Conservation (phyloP, 352 stramenopile genomes). For the Globisporangium iwayamae region DNA sequence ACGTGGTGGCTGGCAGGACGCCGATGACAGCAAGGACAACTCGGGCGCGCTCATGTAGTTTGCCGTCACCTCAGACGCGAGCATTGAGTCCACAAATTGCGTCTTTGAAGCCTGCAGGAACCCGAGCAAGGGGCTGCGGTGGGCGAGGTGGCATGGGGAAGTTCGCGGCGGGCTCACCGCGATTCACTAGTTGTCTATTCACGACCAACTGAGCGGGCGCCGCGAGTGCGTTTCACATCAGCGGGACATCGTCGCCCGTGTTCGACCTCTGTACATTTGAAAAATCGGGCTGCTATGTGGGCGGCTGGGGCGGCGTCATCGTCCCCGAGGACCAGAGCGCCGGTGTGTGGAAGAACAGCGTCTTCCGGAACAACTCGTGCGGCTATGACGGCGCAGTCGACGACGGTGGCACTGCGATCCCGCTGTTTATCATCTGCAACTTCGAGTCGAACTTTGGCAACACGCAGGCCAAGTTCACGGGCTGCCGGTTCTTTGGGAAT, state of each 20-base stretch:
- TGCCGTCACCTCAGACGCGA: not conserved
- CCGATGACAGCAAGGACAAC: constrained; percentile 7
- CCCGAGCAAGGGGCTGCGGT: constrained; percentile 13
- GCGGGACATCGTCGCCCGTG: constrained; percentile 7
- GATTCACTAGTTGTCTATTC: constrained; percentile 17
- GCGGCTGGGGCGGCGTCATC: constrained; percentile 17
- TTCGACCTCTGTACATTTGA: constrained; percentile 23
- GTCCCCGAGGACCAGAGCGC: constrained; percentile 18
- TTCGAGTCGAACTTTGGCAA: constrained; percentile 23
- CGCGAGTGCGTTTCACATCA: constrained; percentile 17
- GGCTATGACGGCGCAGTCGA: constrained; percentile 25
- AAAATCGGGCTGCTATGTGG: constrained; percentile 18
- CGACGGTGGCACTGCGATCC: constrained; percentile 15
- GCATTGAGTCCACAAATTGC: constrained; percentile 15
- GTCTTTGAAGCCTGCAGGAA: constrained; percentile 18
- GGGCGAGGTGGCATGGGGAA: constrained; percentile 16
- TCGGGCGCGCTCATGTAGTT: constrained; percentile 19
- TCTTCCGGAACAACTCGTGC: constrained; percentile 25
- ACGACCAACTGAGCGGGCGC: constrained; percentile 21
- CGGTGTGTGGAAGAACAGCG: constrained; percentile 14
- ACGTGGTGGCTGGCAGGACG: constrained; percentile 15
- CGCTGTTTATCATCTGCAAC: constrained; percentile 17
- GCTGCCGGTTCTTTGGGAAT: constrained; percentile 19
- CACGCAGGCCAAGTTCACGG: constrained; percentile 14
- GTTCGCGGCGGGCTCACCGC: constrained; percentile 13